These are phyloP conservation scores for Xylaria sp. DNA, from an alignment of 2,329 filamentous ascomycete genomes.

Conservation along the genomic window DNA sequence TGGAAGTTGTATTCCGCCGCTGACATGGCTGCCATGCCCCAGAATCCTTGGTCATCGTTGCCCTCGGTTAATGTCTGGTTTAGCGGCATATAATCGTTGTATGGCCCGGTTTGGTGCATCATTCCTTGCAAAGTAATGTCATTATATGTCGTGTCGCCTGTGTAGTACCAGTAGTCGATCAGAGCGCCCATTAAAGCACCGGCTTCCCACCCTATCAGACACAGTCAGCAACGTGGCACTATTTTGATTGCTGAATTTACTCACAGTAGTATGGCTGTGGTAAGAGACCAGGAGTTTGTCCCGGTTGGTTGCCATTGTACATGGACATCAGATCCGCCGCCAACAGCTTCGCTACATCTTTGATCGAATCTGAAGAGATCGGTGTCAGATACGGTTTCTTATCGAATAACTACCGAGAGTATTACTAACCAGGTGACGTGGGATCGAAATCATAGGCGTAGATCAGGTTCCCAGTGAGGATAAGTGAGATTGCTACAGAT, in stretches of 20 bases:
- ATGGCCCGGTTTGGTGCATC: slow-evolving; percentile 76
- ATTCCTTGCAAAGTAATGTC: slow-evolving; percentile 73
- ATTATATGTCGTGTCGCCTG: slow-evolving; percentile 77
- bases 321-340: slow-evolving; percentile 62
- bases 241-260: slow-evolving; percentile 32
- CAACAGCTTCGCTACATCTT: slow-evolving; percentile 59
- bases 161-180: slow-evolving; percentile 88
- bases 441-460: slow-evolving; percentile 45
- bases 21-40: slow-evolving; percentile 75
- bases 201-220: slow-evolving; percentile 72
- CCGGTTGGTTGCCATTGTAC: slow-evolving; percentile 61
- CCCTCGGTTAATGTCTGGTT: slow-evolving; percentile 76
- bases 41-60: slow-evolving; percentile 81
- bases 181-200: slow-evolving; percentile 77
- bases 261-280: slow-evolving; percentile 65
- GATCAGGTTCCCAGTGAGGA: slow-evolving; percentile 14
- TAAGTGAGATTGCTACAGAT: slow-evolving; percentile 34
- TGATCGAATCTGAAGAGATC: slow-evolving; percentile 59
- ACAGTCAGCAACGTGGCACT: slow-evolving; percentile 22
- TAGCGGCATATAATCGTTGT: slow-evolving; percentile 80
- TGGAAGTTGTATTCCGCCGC: slow-evolving; percentile 76
- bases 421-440: slow-evolving; percentile 42
- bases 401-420: not conserved
- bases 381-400: slow-evolving; percentile 22
- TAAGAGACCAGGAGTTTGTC: slow-evolving; percentile 61